Evolutionary conservation across 352 stramenopile genomes (phyloP).

Genomic region (Pythium brachiatum): DNA sequence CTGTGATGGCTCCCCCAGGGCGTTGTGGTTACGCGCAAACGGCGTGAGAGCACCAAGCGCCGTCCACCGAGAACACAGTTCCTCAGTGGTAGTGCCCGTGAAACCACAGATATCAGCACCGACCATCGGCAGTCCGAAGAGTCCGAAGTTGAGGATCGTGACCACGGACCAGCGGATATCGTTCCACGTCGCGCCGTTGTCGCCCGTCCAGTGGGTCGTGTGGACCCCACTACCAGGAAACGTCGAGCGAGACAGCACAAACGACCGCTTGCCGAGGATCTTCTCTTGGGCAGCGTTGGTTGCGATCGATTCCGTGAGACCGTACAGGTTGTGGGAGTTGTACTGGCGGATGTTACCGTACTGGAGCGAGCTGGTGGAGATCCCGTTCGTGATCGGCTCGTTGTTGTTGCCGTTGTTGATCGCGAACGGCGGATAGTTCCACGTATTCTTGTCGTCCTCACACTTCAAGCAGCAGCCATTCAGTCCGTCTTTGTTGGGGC

Average conservation of each 20-base stretch:
- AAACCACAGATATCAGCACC: constrained; percentile 82
- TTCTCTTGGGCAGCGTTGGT: constrained; percentile 52
- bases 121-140: constrained; percentile 83
- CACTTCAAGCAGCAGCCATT: constrained; percentile 51
- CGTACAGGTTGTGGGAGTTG: constrained; percentile 82
- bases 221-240: constrained; percentile 65
- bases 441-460: constrained; percentile 40
- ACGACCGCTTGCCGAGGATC: constrained; percentile 54
- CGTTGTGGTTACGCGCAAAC: constrained; percentile 86
- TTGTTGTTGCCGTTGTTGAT: constrained; percentile 52
- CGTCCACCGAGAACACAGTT: constrained; percentile 78
- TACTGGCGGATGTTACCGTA: constrained; percentile 61
- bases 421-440: constrained; percentile 47
- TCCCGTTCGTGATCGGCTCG: constrained; percentile 56
- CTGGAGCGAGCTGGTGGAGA: constrained; percentile 56
- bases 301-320: constrained; percentile 66
- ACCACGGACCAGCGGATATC: constrained; percentile 70
- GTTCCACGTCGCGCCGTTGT: constrained; percentile 77
- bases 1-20: constrained; percentile 39
- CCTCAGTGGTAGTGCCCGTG: constrained; percentile 39
- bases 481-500: constrained; percentile 30
- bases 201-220: constrained; percentile 73
- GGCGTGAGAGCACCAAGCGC: constrained; percentile 69
- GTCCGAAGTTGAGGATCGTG: constrained; percentile 63
- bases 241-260: constrained; percentile 70